A percentile compares a stretch with the other conserved stretches of the same genome.
Evolutionary conservation across 2,329 filamentous ascomycete species (phyloP).

Genomic region (Allantophomopsis cytisporea): DNA sequence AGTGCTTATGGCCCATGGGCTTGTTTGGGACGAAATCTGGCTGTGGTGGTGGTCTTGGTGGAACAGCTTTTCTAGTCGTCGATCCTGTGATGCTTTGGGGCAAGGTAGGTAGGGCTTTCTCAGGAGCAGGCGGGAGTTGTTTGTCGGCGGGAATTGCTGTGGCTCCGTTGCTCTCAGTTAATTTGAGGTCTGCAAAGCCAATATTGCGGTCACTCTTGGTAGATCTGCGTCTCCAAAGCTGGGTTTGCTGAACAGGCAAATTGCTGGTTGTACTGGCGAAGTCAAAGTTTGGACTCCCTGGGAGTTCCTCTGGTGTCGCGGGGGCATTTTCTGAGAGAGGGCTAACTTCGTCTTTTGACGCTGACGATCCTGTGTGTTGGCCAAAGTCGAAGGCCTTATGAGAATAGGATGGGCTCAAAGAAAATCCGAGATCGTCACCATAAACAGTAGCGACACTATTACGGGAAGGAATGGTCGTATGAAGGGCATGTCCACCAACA

Average conservation of each 20-base stretch:
- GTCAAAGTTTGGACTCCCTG: neutral
- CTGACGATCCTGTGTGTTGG: too few relatives aligned
- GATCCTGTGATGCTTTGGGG: too few relatives aligned
- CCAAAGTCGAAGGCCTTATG: too few relatives aligned
- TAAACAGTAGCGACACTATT: too few relatives aligned
- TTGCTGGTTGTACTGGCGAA: slow-evolving; percentile 3
- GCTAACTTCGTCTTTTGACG: too few relatives aligned
- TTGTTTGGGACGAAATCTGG: slow-evolving; percentile 15
- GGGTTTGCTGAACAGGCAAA: slow-evolving; percentile 5
- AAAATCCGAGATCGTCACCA: too few relatives aligned
- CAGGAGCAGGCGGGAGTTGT: neutral
- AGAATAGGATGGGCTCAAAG: too few relatives aligned
- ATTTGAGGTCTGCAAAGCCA: slow-evolving; percentile 14
- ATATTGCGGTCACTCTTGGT: slow-evolving; percentile 12
- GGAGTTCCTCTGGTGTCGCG: neutral
- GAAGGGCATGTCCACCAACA: too few relatives aligned
- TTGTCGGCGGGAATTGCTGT: slow-evolving; percentile 9
- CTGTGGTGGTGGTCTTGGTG: slow-evolving; percentile 9
- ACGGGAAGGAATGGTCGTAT: too few relatives aligned
- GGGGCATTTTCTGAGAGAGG: too few relatives aligned
- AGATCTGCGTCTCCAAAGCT: slow-evolving; percentile 17
- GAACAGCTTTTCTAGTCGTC: slow-evolving; percentile 4
- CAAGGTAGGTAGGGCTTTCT: too few relatives aligned
- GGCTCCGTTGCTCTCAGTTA: slow-evolving; percentile 17
- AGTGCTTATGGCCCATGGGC: neutral